Percentiles rank a stretch among this genome's conserved stretches.
Conservation (phyloP, 176 grass and related monocot genomes). For the Oryza coarctata region DNA sequence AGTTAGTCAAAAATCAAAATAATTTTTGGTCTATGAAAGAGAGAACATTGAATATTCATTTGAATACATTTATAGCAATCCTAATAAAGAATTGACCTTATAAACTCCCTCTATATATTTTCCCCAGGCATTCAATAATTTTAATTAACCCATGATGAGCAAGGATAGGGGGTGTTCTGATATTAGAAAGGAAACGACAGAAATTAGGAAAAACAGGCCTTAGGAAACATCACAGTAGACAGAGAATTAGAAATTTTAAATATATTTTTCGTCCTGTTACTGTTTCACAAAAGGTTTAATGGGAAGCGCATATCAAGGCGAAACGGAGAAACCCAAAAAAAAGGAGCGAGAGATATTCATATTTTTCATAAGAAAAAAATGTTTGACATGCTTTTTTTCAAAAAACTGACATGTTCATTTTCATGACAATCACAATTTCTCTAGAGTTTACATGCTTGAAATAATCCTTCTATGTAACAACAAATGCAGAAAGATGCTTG, state of each 20-base stretch:
- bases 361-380: not conserved
- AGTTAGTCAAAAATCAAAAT: constrained; percentile 2
- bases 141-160: not conserved
- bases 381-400: not conserved
- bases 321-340: not conserved
- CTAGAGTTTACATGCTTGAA: not conserved
- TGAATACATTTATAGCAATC: not conserved
- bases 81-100: not conserved
- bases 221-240: not conserved
- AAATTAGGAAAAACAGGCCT: not conserved
- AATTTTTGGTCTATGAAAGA: not conserved
- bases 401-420: not conserved
- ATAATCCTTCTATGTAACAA: not conserved
- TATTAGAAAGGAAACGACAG: not conserved
- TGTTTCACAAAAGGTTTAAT: not conserved
- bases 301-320: not conserved
- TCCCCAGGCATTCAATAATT: not conserved
- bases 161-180: not conserved
- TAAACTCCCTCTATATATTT: not conserved
- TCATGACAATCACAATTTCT: not conserved
- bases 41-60: not conserved
- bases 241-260: not conserved
- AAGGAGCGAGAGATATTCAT: not conserved
- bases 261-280: not conserved
- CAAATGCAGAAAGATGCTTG: constrained; percentile 87